phyloP scores from a whole-genome alignment of 225 moss, liverwort and hornwort species.

The Bryoerythrophyllum caledonicum region DNA sequence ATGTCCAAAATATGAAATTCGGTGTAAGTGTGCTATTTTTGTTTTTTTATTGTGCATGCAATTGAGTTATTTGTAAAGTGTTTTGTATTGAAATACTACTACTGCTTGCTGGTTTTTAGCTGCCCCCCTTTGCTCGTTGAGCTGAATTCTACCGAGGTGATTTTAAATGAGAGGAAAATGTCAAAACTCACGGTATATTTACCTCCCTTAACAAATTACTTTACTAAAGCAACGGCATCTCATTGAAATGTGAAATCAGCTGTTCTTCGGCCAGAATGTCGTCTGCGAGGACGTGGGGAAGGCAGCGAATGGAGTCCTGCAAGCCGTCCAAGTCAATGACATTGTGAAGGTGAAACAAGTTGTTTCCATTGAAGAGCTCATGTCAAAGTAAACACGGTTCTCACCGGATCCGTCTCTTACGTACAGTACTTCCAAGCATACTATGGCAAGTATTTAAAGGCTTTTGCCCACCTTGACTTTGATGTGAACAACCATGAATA shows the following conservation, averaged over 20 bases:
- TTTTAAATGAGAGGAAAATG: no score
- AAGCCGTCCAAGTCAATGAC: not conserved
- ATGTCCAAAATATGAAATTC: not conserved
- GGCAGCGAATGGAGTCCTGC: not conserved
- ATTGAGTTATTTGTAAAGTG: no score
- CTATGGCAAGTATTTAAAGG: not conserved
- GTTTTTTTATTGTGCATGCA: not conserved
- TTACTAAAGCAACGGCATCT: not conserved
- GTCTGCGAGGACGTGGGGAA: not conserved
- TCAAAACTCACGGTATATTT: no score
- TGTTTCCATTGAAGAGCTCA: not conserved
- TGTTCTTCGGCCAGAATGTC: not conserved
- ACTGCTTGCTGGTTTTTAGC: no score
- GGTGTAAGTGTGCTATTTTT: not conserved
- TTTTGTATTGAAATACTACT: no score
- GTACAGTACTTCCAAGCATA: not conserved
- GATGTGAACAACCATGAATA: conserved; percentile 20
- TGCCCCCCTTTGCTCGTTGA: no score
- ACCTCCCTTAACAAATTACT: not conserved
- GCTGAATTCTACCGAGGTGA: no score
- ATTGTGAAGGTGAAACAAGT: not conserved
- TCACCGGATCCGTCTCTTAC: not conserved
- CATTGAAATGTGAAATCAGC: not conserved
- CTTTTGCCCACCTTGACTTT: conserved; percentile 20
- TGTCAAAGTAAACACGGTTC: not conserved